Base-by-base conservation (phyloP, 352 stramenopile species). In the Phytophthora pseudosyringae region DNA sequence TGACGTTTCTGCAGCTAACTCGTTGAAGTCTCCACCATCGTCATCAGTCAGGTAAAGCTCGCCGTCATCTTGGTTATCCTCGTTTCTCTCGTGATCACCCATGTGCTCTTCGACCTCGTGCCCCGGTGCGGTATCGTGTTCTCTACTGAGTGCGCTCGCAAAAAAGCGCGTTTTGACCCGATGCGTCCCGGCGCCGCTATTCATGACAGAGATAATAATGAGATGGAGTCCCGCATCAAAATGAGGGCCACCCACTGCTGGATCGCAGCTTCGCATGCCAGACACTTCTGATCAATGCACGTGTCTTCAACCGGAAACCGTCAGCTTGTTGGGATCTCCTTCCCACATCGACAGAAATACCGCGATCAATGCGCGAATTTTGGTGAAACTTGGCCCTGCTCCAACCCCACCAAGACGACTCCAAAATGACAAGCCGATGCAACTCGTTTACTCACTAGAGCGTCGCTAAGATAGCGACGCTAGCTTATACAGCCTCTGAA, bases 401-500 rank as follows among this genome's bases (percentile, higher is more conserved):
- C 7, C 10, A 3, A 35, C 31, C 31, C 13, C 41, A 48, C 8
- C 41, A 48, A 32, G 9, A 32, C 41, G n/a, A 13, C 28, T 39
- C 16, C 39, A 15, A 48, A 5, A 25, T 25, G 21, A 33, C 28
- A 51, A 21, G 8, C 3, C 26, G 51, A 58, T 51, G 26, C 46
- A 64, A 33, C 1, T 13, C 3, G 12, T 49, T 58, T 21, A 49
- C 49, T 45, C 31, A 52, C 18, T 33, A 26, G 5, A 11, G 3
- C 31, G 29, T 48, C 29, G 16, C 4, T 41, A 39, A 45, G 13
- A 47, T 40, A 48, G 33, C 16, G 38, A 33, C 11, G 44, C 35
- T 15, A 32, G 13, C 3, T 67, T 66, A 77, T 12, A 77, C 69
- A 41, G 59, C 69, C 38, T 77, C 69, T 5, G 64, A 77, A 38